Conservation (phyloP, 2,329 filamentous ascomycete genomes). For the Hypoxylon sp. region DNA sequence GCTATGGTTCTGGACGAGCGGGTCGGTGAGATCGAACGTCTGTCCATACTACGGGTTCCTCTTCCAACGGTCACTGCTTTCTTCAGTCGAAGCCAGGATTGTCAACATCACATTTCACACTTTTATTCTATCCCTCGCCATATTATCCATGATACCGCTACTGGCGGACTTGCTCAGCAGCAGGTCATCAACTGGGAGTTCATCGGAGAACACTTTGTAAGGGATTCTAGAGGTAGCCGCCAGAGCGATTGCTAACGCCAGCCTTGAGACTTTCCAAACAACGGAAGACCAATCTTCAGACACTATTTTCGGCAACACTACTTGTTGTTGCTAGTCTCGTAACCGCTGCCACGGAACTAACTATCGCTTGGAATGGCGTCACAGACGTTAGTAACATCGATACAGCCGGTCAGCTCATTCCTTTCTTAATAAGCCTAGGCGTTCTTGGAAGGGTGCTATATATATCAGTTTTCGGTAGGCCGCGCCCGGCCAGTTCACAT, state of each 20-base stretch:
- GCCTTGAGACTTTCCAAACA: background rate
- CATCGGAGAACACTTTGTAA: background rate
- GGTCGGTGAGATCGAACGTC: background rate
- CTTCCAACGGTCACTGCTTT: background rate
- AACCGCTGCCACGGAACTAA: background rate
- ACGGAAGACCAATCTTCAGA: background rate
- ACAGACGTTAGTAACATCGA: background rate
- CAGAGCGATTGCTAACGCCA: background rate
- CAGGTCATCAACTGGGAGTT: background rate
- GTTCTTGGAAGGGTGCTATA: slow-evolving; percentile 1
- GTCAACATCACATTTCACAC: background rate
- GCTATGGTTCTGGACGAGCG: background rate
- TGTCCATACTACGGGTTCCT: background rate
- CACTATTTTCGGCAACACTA: background rate
- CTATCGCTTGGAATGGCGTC: slow-evolving; percentile 1
- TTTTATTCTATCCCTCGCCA: background rate
- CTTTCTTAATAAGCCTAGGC: background rate
- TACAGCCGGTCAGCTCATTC: slow-evolving; percentile 9
- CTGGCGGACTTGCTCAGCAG: background rate
- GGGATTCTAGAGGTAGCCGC: background rate
- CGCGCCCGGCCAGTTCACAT: too few species aligned
- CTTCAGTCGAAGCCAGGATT: background rate
- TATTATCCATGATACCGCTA: background rate
- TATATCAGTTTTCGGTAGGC: background rate
- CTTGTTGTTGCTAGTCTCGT: background rate